Base-by-base conservation (phyloP, 2,329 filamentous ascomycete species). In the Trichoderma sp. region DNA sequence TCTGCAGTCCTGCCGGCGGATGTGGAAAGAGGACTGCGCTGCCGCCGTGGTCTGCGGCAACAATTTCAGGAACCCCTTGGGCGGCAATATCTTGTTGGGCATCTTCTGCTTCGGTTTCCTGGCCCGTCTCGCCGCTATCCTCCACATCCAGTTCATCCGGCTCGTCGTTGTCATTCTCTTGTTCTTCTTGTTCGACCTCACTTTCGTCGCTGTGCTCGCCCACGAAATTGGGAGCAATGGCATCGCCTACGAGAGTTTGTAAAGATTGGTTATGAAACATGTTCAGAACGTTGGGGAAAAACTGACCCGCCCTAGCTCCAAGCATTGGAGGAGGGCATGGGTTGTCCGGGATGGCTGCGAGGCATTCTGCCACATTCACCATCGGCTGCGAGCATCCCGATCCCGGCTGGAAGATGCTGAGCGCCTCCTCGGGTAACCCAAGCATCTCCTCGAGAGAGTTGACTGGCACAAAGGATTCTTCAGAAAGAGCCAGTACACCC, bases 401-500 rank as follows among this genome's bases (percentile, higher is more conserved):
- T 26, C 36, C 39, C 30, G 63, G 57, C 36, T 59, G 57, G 6
- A 64, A 39, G 20, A 73, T 50, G 30, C 76, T 74, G n/a, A 77
- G 64, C 43, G 73, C 70, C 32, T 43, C 71, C 13, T 74, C 53
- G 6, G 76, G 69, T 9, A 78, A 59, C n/a, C 81, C 81, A 43
- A 82, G 74, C 20, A 83, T 74, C 36, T 82, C 78, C 67, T 80
- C 77, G n/a, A 77, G 72, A 23, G 77, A 77, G 23, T 76, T 72
- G 32, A 83, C 82, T 4, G 74, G 73, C 62, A 83, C 75, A 73
- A 88, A 88, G 71, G 80, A 82, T 66, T 79, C 81, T 39, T 82
- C 80, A 0, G 83, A 81, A 7, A 88, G 75, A 7, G 84, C 80
- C 53, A 87, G 76, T 11, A 87, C 80, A 7, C 86, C 85, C 86